Evolutionary conservation across 306 rosid genomes (phyloP).

Genomic region (Bauhinia variegata): DNA sequence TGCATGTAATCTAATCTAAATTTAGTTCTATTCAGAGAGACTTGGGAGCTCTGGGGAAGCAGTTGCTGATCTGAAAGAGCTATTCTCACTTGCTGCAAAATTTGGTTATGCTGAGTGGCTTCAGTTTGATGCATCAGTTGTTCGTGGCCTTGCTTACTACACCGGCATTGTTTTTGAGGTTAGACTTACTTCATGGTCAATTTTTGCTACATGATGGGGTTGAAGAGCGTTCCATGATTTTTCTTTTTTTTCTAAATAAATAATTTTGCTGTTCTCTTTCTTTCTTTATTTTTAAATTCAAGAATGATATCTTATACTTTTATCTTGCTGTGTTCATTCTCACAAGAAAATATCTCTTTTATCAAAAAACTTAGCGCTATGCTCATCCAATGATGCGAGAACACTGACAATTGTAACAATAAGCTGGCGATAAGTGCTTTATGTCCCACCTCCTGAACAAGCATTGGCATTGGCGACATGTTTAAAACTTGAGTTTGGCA

Average conservation of each 20-base stretch:
- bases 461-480: slow-evolving; percentile 11
- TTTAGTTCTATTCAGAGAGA: slow-evolving; percentile 59
- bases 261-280: too few relatives aligned
- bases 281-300: too few relatives aligned
- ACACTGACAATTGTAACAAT: slow-evolving; percentile 19
- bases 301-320: too few relatives aligned
- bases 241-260: too few relatives aligned
- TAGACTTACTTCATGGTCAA: slow-evolving; percentile 36
- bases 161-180: slow-evolving; percentile 97
- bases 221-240: too few relatives aligned
- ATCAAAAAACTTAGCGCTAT: not conserved
- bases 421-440: slow-evolving; percentile 21
- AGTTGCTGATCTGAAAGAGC: slow-evolving; percentile 76
- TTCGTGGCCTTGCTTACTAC: slow-evolving; percentile 97
- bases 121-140: slow-evolving; percentile 93
- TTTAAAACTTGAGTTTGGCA: slow-evolving; percentile 12
- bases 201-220: not conserved
- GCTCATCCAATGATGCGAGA: slow-evolving; percentile 3
- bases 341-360: too few relatives aligned
- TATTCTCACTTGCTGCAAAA: slow-evolving; percentile 87
- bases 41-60: slow-evolving; percentile 82
- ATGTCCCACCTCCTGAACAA: not conserved
- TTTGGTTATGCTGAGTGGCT: slow-evolving; percentile 93
- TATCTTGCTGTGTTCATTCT: too few relatives aligned
- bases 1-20: slow-evolving; percentile 28